Base-by-base conservation (phyloP, 2,329 filamentous ascomycete species). In the Simplicillium aogashimaense region DNA sequence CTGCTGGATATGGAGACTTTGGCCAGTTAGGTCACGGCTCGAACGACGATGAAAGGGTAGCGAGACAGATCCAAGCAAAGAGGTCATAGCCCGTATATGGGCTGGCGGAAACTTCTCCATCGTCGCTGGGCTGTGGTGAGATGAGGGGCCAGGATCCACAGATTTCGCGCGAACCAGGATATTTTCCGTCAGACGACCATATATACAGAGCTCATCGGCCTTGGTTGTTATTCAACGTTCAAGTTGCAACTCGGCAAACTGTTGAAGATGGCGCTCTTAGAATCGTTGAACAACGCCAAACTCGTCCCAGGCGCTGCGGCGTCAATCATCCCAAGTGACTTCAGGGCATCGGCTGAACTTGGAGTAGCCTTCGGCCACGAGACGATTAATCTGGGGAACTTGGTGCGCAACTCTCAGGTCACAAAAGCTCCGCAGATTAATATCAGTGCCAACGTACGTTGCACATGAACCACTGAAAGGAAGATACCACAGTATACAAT, bases 301-400 rank as follows among this genome's bases (percentile, higher is more conserved):
- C 56, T 69, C n/a, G 56, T 62, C 3, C 65, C 64, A 4, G 64
- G 65, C 9, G 42, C 57, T 3, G 64, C 63, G n/a, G 49, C 51
- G 8, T 47, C 30, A 12, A 46, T 73, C 34, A 64, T 73, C 32
- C 61, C 66, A 0, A 45, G 53, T 9, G 48, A 45, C 18, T 74
- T 74, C 51, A 54, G 52, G 35, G 67, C 69, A 2, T 57, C 54
- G 3, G 60, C 63, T 5, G 46, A 60, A 29, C 58, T 73, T 5
- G 44, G 45, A 7, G 50, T 74, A 12, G 48, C 55, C 9, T 60
- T 61, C 38, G 54, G 50, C 4, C 61, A 41, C n/a, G 59, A 56
- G 39, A 40, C 43, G 4, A 54, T 64, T 3, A 46, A 58, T 2
- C 39, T 61, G 16, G 65, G 65, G 2, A 65, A 59, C 29, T 51